phyloP scores from a whole-genome alignment of 805 yeast genomes.

The Pichia heedii region DNA sequence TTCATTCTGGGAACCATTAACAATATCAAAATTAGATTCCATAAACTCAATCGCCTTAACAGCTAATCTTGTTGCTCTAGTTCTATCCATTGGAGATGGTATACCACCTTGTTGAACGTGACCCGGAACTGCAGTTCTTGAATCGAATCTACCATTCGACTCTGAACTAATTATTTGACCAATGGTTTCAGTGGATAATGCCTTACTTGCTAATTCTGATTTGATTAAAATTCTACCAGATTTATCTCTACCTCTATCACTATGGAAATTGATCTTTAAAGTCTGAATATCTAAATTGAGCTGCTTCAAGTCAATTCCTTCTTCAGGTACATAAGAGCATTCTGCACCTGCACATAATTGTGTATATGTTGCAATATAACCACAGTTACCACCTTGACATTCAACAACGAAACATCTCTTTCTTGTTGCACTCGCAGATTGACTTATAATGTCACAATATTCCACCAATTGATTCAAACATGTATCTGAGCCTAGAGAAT shows the following conservation, averaged over 20 bases:
- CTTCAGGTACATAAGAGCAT: constrained; percentile 72
- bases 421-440: constrained; percentile 70
- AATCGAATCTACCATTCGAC: constrained; percentile 58
- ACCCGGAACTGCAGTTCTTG: constrained; percentile 76
- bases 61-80: constrained; percentile 63
- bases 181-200: constrained; percentile 56
- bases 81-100: constrained; percentile 73
- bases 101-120: constrained; percentile 81
- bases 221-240: constrained; percentile 63
- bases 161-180: constrained; percentile 64
- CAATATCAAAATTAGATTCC: constrained; percentile 32
- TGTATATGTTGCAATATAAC: constrained; percentile 63
- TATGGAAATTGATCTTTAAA: constrained; percentile 49
- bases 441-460: constrained; percentile 73
- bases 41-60: constrained; percentile 62
- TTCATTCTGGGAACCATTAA: constrained; percentile 17
- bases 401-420: constrained; percentile 74
- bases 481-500: constrained; percentile 68
- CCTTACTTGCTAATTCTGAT: constrained; percentile 59
- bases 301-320: constrained; percentile 49
- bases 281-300: constrained; percentile 57
- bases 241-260: constrained; percentile 54
- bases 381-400: constrained; percentile 81
- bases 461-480: constrained; percentile 62
- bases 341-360: constrained; percentile 66